Conservation (phyloP, 169 alveolate species). For the Eimeria necatrix region DNA sequence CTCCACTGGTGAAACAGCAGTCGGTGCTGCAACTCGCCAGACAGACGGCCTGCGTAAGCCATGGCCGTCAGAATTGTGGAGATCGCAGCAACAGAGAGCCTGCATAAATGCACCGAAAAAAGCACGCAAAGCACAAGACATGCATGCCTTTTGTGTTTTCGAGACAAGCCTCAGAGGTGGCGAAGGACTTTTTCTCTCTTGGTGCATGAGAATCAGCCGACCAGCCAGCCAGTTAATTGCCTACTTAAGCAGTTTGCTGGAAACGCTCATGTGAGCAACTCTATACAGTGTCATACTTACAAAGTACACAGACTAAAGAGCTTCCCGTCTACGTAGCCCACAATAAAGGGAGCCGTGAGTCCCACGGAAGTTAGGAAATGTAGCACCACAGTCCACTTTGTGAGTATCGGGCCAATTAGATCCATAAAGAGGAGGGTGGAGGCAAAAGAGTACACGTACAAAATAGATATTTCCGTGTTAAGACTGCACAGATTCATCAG, state of each 20-base stretch:
- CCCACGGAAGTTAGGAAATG: not conserved
- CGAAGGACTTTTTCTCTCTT: too few species aligned
- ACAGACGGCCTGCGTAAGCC: slow-evolving; percentile 68
- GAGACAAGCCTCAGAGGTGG: too few species aligned
- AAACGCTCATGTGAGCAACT: not conserved
- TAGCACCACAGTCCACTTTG: slow-evolving; percentile 28
- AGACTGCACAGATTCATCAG: not conserved
- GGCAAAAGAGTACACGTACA: slow-evolving; percentile 24
- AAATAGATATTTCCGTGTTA: not conserved
- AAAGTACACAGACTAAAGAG: slow-evolving; percentile 44
- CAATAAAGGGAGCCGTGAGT: slow-evolving; percentile 48
- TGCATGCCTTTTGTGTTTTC: not conserved
- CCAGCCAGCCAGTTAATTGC: too few species aligned
- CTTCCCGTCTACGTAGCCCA: not conserved
- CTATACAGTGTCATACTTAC: not conserved
- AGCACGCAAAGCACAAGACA: not conserved
- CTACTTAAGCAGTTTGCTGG: not conserved
- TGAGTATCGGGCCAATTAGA: slow-evolving; percentile 30
- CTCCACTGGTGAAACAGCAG: slow-evolving; percentile 74
- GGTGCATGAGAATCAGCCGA: too few species aligned
- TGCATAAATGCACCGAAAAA: not conserved
- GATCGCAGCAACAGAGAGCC: slow-evolving; percentile 31
- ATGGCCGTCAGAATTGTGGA: slow-evolving; percentile 19
- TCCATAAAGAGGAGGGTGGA: slow-evolving; percentile 22
- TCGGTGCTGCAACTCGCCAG: slow-evolving; percentile 77